Base-by-base conservation (phyloP, 441 rosid genomes). In the Mallotus repandus region DNA sequence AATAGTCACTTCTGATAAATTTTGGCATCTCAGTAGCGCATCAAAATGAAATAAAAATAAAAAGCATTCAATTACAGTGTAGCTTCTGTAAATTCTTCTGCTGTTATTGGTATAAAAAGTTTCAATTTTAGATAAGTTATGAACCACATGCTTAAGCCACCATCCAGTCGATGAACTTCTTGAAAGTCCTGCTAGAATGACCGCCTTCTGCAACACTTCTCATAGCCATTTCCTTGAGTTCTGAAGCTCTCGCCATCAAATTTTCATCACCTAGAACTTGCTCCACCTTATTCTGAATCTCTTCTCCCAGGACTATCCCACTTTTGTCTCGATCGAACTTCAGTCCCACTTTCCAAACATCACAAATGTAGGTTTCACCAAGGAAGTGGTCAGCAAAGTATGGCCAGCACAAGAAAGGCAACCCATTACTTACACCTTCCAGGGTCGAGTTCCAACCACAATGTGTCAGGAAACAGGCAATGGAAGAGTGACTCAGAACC, bases 401-500 rank as follows among this genome's bases (percentile, higher is more conserved):
- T 1, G 95, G 95, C 70, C 87, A 77, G 53, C 92, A 90, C 60
- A 87, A 22, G 74, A 88, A 80, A 12, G 92, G 95, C 43, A 87
- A 52, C 7, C 95, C 90, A 56, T 84, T 88, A 73, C 79, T 55
- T 13, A 81, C 71, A 29, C 88, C 91, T 77, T 90, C 96, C 76
- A 86, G 21, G n/a, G 86, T 84, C 9, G 96, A 88, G 68, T 88
- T 88, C 93, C 90, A 90, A 32, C 88, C 93, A 68, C 89, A 87
- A 52, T 85, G 93, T 73, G 84, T 90, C 63, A 90, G 56, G 60
- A 88, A 90, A 74, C 93, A 86, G n/a, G 86, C 90, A 45, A 85
- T 63, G 7, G 89, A 81, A 77, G 85, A 81, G 67, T 81, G 84
- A 0, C 68, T 66, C 14, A 87, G 81, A 29, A 88, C 84, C 69